These are phyloP conservation scores for Chrysopogon serrulatus DNA, from an alignment of 176 grass and related monocot genomes.

Conservation along the genomic window DNA sequence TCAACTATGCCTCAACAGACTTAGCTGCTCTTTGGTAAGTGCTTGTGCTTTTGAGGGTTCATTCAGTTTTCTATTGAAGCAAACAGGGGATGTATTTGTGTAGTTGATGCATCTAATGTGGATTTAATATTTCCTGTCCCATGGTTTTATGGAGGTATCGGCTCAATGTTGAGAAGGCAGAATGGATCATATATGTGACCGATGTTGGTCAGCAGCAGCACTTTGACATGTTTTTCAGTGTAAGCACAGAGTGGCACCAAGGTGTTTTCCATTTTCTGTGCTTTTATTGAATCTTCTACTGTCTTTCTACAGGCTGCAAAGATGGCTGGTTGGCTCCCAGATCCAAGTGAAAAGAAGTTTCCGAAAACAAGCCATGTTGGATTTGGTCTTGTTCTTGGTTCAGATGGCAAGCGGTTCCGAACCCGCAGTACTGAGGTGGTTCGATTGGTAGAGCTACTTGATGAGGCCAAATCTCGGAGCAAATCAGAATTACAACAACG, in stretches of 20 bases:
- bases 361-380: slow-evolving; percentile 89
- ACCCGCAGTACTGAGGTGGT: slow-evolving; percentile 88
- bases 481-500: slow-evolving; percentile 73
- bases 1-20: too few species aligned
- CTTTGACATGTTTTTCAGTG: slow-evolving; percentile 87
- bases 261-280: too few species aligned
- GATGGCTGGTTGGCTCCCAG: slow-evolving; percentile 75
- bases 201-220: too few species aligned
- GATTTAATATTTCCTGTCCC: slow-evolving; percentile 16
- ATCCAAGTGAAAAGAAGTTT: slow-evolving; percentile 51
- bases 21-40: too few species aligned
- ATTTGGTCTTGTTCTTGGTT: slow-evolving; percentile 94
- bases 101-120: background rate
- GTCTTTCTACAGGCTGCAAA: slow-evolving; percentile 59
- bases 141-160: slow-evolving; percentile 56
- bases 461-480: slow-evolving; percentile 84
- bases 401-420: slow-evolving; percentile 85
- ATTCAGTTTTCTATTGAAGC: too few species aligned
- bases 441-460: slow-evolving; percentile 81
- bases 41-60: too few species aligned
- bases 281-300: too few species aligned
- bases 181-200: slow-evolving; percentile 98
- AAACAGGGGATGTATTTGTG: background rate
- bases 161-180: slow-evolving; percentile 74
- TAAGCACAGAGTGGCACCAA: too few species aligned